These are phyloP conservation scores for Fusarium mangiferae DNA, from an alignment of 2,329 filamentous ascomycete genomes.

Conservation along the genomic window DNA sequence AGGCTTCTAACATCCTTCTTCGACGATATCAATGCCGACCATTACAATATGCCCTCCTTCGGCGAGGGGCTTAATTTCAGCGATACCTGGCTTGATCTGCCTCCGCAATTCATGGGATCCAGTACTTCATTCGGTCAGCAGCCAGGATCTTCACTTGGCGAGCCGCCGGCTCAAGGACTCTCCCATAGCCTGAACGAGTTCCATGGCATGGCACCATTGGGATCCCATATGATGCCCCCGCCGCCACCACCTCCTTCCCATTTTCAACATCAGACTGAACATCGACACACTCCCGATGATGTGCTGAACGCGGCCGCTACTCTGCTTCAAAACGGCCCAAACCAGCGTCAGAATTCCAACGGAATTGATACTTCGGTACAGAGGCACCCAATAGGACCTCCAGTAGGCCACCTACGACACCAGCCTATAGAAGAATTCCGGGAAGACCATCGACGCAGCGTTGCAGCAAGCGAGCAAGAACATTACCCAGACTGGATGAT, in stretches of 20 bases:
- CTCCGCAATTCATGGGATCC: conserved; percentile 73
- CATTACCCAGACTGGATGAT: conserved; percentile 57
- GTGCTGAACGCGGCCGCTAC: conserved; percentile 67
- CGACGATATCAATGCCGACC: conserved; percentile 62
- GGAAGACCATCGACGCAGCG: conserved; percentile 51
- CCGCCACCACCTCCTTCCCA: conserved; percentile 45
- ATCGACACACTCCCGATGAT: conserved; percentile 59
- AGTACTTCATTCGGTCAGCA: conserved; percentile 71
- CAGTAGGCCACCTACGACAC: conserved; percentile 55
- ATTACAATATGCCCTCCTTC: conserved; percentile 61
- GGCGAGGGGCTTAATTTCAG: conserved; percentile 61
- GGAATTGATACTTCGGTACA: conserved; percentile 39
- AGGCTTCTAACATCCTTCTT: conserved; percentile 69
- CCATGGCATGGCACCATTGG: conserved; percentile 35
- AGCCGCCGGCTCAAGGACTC: conserved; percentile 38
- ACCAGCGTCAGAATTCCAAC: conserved; percentile 37
- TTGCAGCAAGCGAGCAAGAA: conserved; percentile 47
- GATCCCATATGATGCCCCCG: conserved; percentile 51
- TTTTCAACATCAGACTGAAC: conserved; percentile 44
- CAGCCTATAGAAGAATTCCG: conserved; percentile 56
- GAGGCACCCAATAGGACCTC: conserved; percentile 47
- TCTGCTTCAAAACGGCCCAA: conserved; percentile 57
- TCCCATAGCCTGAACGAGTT: conserved; percentile 35
- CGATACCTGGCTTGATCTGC: conserved; percentile 67
- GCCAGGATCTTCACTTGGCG: conserved; percentile 45